Evolutionary conservation across 2,329 filamentous ascomycete genomes (phyloP).

Genomic region (Fusarium buharicum): DNA sequence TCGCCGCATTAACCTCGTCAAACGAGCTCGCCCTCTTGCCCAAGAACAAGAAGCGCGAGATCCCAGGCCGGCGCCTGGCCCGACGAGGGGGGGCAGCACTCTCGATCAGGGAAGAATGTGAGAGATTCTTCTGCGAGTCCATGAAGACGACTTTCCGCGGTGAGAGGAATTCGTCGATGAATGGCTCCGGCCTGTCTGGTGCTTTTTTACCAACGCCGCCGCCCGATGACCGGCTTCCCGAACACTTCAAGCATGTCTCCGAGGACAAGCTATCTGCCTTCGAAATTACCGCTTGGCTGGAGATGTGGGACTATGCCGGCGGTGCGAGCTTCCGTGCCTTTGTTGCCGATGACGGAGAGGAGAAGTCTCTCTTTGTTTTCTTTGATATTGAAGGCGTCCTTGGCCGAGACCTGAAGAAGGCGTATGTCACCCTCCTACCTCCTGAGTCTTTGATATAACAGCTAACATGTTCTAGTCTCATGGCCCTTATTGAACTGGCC

Average conservation of each 20-base stretch:
- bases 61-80: slow-evolving; percentile 56
- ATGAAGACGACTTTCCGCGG: slow-evolving; percentile 93
- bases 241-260: slow-evolving; percentile 50
- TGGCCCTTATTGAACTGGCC: slow-evolving; percentile 90
- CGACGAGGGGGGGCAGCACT: slow-evolving; percentile 91
- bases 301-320: slow-evolving; percentile 86
- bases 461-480: slow-evolving; percentile 66
- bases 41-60: slow-evolving; percentile 62
- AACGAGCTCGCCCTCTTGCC: slow-evolving; percentile 73
- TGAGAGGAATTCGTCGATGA: slow-evolving; percentile 83
- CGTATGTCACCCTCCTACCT: slow-evolving; percentile 64
- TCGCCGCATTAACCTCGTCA: slow-evolving; percentile 76
- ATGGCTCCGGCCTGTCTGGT: slow-evolving; percentile 90
- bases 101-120: slow-evolving; percentile 99
- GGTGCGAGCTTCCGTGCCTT: slow-evolving; percentile 89
- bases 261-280: slow-evolving; percentile 47
- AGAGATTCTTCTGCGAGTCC: slow-evolving; percentile 99
- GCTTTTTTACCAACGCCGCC: slow-evolving; percentile 68
- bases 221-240: slow-evolving; percentile 57
- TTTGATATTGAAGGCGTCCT: slow-evolving; percentile 77
- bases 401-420: slow-evolving; percentile 84
- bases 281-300: slow-evolving; percentile 72
- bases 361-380: slow-evolving; percentile 87
- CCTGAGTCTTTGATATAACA: background rate
- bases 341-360: slow-evolving; percentile 73